phyloP scores from a whole-genome alignment of 2,329 filamentous ascomycete genomes.

The Apiospora phragmitis region DNA sequence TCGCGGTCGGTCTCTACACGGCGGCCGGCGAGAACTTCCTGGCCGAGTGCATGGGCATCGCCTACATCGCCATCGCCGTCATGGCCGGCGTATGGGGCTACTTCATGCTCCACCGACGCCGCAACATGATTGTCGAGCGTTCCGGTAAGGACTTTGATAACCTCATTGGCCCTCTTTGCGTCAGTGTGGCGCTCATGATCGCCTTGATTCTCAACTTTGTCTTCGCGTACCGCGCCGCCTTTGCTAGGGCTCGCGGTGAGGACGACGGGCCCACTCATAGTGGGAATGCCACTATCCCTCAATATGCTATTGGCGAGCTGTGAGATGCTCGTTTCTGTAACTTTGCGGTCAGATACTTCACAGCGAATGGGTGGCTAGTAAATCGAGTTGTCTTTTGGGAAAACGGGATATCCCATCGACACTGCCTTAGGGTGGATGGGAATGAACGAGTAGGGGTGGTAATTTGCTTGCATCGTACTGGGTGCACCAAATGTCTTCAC shows the following conservation, averaged over 20 bases:
- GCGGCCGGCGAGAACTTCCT: conserved; percentile 79
- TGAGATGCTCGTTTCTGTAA: background rate
- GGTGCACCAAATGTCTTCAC: background rate
- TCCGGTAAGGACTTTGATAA: conserved; percentile 95
- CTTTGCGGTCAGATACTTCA: background rate
- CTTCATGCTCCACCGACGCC: conserved; percentile 73
- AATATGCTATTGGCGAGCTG: conserved; percentile 6
- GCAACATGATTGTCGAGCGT: conserved; percentile 77
- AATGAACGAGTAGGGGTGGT: background rate
- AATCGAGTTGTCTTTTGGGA: background rate
- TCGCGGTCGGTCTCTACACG: conserved; percentile 85
- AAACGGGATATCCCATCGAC: background rate
- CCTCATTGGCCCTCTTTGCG: conserved; percentile 77
- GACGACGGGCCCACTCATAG: background rate
- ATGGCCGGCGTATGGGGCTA: conserved; percentile 90
- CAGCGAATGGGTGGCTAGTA: background rate
- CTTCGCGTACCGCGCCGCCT: conserved; percentile 66
- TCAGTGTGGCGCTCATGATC: conserved; percentile 75
- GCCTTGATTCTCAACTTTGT: conserved; percentile 86
- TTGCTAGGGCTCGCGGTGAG: background rate
- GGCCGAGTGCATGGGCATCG: conserved; percentile 75
- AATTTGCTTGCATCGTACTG: background rate
- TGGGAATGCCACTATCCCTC: background rate
- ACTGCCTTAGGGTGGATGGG: background rate
- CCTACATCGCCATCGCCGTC: conserved; percentile 78